Percentiles rank a stretch among this genome's conserved stretches.
Evolutionary conservation across 164 flowering plant species (phyloP).

Genomic region (Vitis amurensis): DNA sequence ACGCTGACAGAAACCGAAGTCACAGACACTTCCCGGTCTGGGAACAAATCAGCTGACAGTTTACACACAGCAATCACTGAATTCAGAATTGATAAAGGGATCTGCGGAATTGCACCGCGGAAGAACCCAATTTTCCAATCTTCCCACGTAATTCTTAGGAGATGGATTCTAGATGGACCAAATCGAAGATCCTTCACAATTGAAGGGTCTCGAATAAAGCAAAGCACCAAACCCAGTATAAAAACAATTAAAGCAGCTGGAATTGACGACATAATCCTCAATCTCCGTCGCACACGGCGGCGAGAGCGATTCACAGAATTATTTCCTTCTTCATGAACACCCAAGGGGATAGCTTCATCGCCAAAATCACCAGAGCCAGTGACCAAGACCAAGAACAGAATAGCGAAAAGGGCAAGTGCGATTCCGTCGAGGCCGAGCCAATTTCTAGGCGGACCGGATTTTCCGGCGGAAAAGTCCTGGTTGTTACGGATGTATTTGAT

Average conservation of each 20-base stretch:
- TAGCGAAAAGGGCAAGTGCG: slow-evolving; percentile 50
- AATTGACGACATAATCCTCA: slow-evolving; percentile 43
- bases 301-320: neutral
- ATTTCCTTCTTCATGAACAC: neutral
- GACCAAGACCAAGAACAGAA: slow-evolving; percentile 49
- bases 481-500: slow-evolving; percentile 70
- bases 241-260: slow-evolving; percentile 77
- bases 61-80: slow-evolving; percentile 89
- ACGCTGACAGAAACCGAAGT: slow-evolving; percentile 71
- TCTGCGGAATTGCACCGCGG: slow-evolving; percentile 79
- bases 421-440: slow-evolving; percentile 86
- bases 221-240: slow-evolving; percentile 52
- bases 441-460: slow-evolving; percentile 44
- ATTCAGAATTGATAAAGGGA: slow-evolving; percentile 73
- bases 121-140: slow-evolving; percentile 84
- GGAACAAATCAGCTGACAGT: slow-evolving; percentile 72
- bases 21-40: slow-evolving; percentile 61
- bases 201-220: slow-evolving; percentile 71
- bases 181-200: slow-evolving; percentile 48
- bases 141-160: slow-evolving; percentile 59
- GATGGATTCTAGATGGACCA: slow-evolving; percentile 61
- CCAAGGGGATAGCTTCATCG: neutral
- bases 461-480: slow-evolving; percentile 54
- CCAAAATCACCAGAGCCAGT: slow-evolving; percentile 57
- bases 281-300: slow-evolving; percentile 12